Evolutionary conservation across 768 basidiomycete species (phyloP), one percentile per base, ranked within the genome.

Genomic region (Amanita inopinata): DNA sequence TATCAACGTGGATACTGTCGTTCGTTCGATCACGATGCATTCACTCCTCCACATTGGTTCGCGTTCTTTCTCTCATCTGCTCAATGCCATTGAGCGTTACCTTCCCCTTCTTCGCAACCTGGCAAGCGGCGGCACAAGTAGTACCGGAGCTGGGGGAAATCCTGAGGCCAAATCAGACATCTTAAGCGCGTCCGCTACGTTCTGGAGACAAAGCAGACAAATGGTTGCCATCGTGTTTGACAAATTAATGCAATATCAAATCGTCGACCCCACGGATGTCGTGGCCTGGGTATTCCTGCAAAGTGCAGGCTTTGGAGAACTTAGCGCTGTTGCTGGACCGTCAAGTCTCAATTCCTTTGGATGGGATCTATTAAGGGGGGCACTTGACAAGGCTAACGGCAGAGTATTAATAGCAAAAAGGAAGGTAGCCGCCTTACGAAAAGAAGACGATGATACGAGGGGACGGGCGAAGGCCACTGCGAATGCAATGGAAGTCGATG

Each of bases 221-320:
- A 89, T 92, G 79, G 69, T 92, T 35, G 71, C 73, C 11, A 92
- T 99, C 55, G 91, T 97, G 5, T 83, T 94, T 48, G 96, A 98
- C 69, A 99, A 99, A 64, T 67, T 98, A 41, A 86, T 98, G 79
- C 94, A 98, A 57, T 99, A 99, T 62, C 92, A 96, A 57, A 87
- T 98, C 44, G 83, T 98, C 30, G 92, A 97, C 52, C 90, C 93
- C 0, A 78, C 80, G 11, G 93, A 99, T 50, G 83, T 98, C 6
- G 82, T 96, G 41, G 66, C 65, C 3, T 94, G 87, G 84, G 76
- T 83, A 12, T 94, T 97, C 60, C 56, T 64, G 38, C 71, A 76
- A 33, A 73, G 74, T 14, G 67, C 67, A 6, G 63, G 62, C 18
- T 60, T 66, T 34, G 65, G 59, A 19, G 58, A 62, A 17, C 52